Base-by-base conservation (phyloP, 768 basidiomycete genomes). In the Mycena kentingensis region DNA sequence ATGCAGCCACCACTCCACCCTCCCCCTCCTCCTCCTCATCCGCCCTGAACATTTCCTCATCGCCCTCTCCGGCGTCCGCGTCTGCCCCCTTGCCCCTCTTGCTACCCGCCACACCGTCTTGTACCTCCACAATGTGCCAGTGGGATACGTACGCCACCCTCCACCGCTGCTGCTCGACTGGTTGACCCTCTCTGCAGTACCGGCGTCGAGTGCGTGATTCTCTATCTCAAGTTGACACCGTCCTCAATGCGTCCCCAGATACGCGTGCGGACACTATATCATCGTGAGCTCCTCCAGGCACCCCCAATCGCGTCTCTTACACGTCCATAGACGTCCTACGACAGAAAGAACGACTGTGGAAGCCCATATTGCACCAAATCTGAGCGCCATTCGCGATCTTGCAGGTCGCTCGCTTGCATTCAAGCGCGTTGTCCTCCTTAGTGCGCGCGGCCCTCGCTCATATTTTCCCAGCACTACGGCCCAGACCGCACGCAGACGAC, bases 181-280 rank as follows among this genome's bases (percentile, higher is more conserved):
- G 22, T 3, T 19, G 10, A 42, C 5, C 43, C 35, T 35, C 21
- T 4, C 32, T 18, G 7, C 34, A 57, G 55, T 0, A 52, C 58
- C 54, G 58, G 58, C 7, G 39, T 60, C 22, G 46, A 55, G 80
- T 83, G 54, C 53, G 75, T 67, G 55, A 45, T 43, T 51, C 54
- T 24, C 28, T 16, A 54, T 49, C 58, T 41, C 49, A 51, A 34
- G 46, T 44, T 51, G 51, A 57, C 35, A 70, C 64, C 61, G 22
- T 58, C 67, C 52, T 57, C 51, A 55, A 56, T 60, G 39, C 62
- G 51, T 85, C 58, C 84, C 79, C 55, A 82, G 83, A 73, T 76
- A 83, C 64, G 87, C 85, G 64, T 91, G 89, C 67, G 88, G 88
- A 55, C 90, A 91, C 76, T 91, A 90, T 69, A 75, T 83, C 45